Base-by-base conservation (phyloP, 345 rosid species). In the Adansonia digitata region DNA sequence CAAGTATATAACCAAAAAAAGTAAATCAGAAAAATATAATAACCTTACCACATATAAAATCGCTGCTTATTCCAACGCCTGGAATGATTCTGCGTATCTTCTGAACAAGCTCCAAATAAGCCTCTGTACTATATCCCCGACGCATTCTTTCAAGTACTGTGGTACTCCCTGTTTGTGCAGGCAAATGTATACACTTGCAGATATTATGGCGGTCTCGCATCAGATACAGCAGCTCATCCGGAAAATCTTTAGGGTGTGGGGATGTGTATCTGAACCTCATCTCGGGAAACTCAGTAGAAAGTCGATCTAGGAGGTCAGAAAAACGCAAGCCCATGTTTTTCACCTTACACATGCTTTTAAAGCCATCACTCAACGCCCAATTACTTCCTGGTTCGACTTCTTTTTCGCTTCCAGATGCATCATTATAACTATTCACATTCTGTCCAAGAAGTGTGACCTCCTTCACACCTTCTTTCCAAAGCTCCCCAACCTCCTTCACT, bases 221-320 rank as follows among this genome's bases (percentile, higher is more conserved):
- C 74, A 92, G 43, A 85, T 85, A 85, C 60, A 94, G 57, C 73
- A 94, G 82, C 71, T 91, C 97, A 62, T 89, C 96, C 0, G 97
- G 97, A 75, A 85, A 92, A 83, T 92, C 99, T 80, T 95, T 95
- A 60, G 98, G 98, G 78, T 95, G 99, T 49, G 96, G 99, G 1
- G 99, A 94, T 24, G 99, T 94, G 84, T 85, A 94, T 89, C 97
- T 87, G 82, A 94, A 94, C 76, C 99, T 82, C 89, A 91, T 92
- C 80, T 95, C 99, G 26, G 96, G 96, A 78, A 86, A 94, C 81
- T 91, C 93, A 26, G 78, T 8, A 29, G 99, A 89, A 75, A 95
- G 96, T 29, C 83, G 56, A 71, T 92, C 97, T 78, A 95, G 82
- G 68, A 95, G 98, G 87, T 95, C 97, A 42, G 97, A 87, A 81